These are phyloP conservation scores for Sherardia arvensis DNA, from an alignment of 257 asterid genomes.

Conservation along the genomic window DNA sequence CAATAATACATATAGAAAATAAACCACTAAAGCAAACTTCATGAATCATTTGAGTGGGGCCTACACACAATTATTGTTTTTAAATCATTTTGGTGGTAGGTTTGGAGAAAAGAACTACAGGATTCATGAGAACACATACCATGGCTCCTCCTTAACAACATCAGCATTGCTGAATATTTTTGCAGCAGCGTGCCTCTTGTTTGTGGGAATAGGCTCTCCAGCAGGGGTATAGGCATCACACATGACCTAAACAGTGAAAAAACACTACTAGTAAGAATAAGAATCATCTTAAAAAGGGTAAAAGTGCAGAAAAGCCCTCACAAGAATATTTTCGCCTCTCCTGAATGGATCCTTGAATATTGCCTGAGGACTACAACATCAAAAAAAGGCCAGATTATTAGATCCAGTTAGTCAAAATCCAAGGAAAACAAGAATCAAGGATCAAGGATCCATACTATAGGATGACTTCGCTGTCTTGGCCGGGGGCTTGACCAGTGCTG, in stretches of 20 bases:
- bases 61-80: neutral
- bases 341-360: conserved; percentile 91
- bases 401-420: neutral
- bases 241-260: conserved; percentile 44
- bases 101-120: neutral
- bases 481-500: conserved; percentile 94
- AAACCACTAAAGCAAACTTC: neutral
- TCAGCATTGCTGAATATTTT: conserved; percentile 61
- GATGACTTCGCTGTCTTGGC: conserved; percentile 96
- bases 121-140: conserved; percentile 30
- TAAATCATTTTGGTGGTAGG: neutral
- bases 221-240: conserved; percentile 91
- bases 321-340: conserved; percentile 81
- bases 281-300: neutral
- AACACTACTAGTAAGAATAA: neutral
- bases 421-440: neutral
- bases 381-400: neutral
- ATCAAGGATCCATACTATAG: conserved; percentile 40
- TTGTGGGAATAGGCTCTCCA: conserved; percentile 78
- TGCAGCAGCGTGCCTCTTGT: conserved; percentile 65
- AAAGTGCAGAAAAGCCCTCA: conserved; percentile 18
- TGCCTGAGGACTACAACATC: conserved; percentile 64
- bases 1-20: neutral
- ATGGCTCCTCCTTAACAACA: conserved; percentile 70
- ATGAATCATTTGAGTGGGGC: neutral